These are phyloP conservation scores for Osmanthus fragrans DNA, from an alignment of 257 asterid species.

Conservation along the genomic window DNA sequence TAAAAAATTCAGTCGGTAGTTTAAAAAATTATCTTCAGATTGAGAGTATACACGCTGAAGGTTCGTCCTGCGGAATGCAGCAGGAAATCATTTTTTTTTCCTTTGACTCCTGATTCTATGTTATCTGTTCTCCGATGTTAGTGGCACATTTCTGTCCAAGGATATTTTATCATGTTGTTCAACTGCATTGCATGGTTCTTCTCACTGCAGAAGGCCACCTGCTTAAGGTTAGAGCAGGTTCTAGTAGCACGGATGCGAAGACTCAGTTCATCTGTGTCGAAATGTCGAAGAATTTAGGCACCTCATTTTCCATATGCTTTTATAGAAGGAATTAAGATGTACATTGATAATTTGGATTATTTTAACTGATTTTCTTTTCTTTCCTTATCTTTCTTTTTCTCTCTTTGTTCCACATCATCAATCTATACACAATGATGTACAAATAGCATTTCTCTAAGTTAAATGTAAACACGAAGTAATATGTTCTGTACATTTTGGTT, in stretches of 20 bases:
- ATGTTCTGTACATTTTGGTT: too few species aligned
- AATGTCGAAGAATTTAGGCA: neutral
- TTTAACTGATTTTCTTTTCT: too few species aligned
- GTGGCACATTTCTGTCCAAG: neutral
- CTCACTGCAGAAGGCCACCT: neutral
- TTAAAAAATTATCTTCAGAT: neutral
- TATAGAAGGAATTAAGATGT: too few species aligned
- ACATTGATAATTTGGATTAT: too few species aligned
- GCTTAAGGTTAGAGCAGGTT: neutral
- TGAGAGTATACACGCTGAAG: neutral
- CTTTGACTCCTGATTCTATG: neutral
- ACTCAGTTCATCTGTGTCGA: neutral
- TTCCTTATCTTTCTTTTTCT: too few species aligned
- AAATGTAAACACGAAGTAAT: too few species aligned
- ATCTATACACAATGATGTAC: too few species aligned
- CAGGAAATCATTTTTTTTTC: neutral
- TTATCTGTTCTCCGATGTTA: neutral
- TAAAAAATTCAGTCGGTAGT: neutral
- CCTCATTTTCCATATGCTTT: neutral
- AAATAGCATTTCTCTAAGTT: too few species aligned
- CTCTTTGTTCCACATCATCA: too few species aligned
- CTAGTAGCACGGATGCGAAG: neutral
- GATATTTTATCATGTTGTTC: neutral
- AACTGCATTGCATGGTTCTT: neutral
- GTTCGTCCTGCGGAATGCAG: neutral